phyloP scores from a whole-genome alignment of 2,329 filamentous ascomycete species.

The Fusarium sp. region DNA sequence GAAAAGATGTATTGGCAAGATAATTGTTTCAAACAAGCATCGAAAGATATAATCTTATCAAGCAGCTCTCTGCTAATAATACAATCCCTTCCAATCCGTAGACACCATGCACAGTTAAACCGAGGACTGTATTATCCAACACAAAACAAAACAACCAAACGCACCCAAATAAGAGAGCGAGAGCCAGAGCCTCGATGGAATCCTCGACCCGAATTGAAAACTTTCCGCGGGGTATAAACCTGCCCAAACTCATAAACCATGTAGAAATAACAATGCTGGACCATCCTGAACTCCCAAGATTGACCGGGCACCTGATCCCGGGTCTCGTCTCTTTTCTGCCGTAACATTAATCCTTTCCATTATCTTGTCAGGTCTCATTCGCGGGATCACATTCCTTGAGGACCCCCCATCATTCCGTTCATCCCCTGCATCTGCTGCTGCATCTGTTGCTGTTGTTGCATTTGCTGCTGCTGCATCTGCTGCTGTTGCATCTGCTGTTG shows the following conservation, averaged over 20 bases:
- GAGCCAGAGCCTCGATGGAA: slow-evolving; percentile 29
- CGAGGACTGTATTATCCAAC: slow-evolving; percentile 24
- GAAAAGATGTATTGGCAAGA: not conserved
- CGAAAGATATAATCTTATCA: not conserved
- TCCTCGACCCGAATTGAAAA: slow-evolving; percentile 38
- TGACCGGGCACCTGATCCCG: slow-evolving; percentile 10
- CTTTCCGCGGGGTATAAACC: slow-evolving; percentile 49
- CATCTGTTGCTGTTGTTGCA: slow-evolving; percentile 36
- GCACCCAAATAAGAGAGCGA: slow-evolving; percentile 11
- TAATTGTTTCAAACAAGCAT: not conserved
- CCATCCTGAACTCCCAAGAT: slow-evolving; percentile 38
- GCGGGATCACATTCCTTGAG: slow-evolving; percentile 57
- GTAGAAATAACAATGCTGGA: slow-evolving; percentile 17
- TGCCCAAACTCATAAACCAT: slow-evolving; percentile 38
- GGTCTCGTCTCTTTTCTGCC: slow-evolving; percentile 13
- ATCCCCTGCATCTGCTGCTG: slow-evolving; percentile 43
- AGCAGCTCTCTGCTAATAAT: slow-evolving; percentile 11
- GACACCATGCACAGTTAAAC: slow-evolving; percentile 34
- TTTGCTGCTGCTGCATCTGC: slow-evolving; percentile 43
- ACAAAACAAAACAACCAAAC: slow-evolving; percentile 9
- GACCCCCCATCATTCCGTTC: slow-evolving; percentile 63
- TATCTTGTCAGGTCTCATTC: not conserved
- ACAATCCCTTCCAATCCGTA: slow-evolving; percentile 19
- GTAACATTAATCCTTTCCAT: slow-evolving; percentile 16
- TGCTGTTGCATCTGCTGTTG: slow-evolving; percentile 45